Evolutionary conservation across 352 stramenopile species (phyloP).

Genomic region (Pythium sukuiense): DNA sequence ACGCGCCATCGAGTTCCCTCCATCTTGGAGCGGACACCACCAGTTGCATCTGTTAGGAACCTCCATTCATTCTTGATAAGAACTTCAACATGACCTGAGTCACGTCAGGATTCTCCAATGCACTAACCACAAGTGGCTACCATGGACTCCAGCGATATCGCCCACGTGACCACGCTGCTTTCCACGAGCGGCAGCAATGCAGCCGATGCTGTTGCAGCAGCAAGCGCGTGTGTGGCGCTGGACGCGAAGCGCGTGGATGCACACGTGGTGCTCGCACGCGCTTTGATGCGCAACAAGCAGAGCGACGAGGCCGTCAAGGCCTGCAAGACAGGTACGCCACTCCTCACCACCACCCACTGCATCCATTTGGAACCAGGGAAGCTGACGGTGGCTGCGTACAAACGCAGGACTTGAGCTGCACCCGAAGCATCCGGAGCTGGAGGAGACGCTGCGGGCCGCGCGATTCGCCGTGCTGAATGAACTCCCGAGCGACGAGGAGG

Average conservation of each 20-base stretch:
- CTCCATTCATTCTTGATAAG: neutral
- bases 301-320: conserved; percentile 24
- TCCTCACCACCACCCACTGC: too few species aligned
- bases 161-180: conserved; percentile 14
- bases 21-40: neutral
- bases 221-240: conserved; percentile 14
- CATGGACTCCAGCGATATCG: conserved; percentile 9
- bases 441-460: conserved; percentile 43
- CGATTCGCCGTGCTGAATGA: conserved; percentile 56
- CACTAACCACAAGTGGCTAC: neutral
- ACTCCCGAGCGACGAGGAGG: conserved; percentile 40
- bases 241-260: conserved; percentile 14
- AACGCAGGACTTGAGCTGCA: conserved; percentile 47
- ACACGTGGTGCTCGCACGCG: conserved; percentile 16
- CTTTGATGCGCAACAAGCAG: conserved; percentile 5
- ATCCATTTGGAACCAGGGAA: neutral
- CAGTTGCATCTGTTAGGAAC: neutral
- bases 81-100: neutral
- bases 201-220: conserved; percentile 1
- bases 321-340: conserved; percentile 16
- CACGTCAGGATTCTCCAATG: neutral
- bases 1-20: conserved; percentile 10
- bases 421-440: conserved; percentile 40
- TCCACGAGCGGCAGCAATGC: neutral
- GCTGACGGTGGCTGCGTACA: neutral